Evolutionary conservation across 1,139 yeast genomes (phyloP).

Genomic region (Scheffersomyces cryptocercus): DNA sequence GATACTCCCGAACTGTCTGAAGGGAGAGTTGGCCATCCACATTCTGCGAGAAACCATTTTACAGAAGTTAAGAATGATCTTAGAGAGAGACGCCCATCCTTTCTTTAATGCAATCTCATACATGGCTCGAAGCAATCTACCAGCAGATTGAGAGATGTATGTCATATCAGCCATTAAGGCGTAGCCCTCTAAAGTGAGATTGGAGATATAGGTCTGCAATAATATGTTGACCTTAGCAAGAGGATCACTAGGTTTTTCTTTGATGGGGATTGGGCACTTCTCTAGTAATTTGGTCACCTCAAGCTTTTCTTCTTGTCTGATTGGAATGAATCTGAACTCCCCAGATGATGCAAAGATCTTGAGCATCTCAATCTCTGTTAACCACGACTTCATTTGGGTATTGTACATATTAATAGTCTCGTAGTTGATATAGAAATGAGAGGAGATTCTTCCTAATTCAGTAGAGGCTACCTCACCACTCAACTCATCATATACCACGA

Average conservation of each 20-base stretch:
- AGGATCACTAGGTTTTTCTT: conserved; percentile 70
- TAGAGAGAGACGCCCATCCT: conserved; percentile 71
- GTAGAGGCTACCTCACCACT: conserved; percentile 56
- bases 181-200: conserved; percentile 77
- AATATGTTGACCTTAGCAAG: conserved; percentile 78
- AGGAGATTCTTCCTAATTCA: conserved; percentile 81
- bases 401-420: conserved; percentile 68
- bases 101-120: conserved; percentile 73
- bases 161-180: conserved; percentile 94
- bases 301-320: conserved; percentile 82
- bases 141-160: conserved; percentile 91
- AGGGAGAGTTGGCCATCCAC: conserved; percentile 86
- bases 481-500: conserved; percentile 58
- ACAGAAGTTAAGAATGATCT: conserved; percentile 60
- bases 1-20: conserved; percentile 69
- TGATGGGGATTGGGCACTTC: conserved; percentile 83
- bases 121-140: conserved; percentile 82
- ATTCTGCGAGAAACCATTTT: conserved; percentile 79
- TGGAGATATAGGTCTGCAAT: conserved; percentile 81
- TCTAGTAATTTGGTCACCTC: conserved; percentile 73
- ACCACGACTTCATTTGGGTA: conserved; percentile 61
- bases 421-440: conserved; percentile 81
- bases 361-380: conserved; percentile 72
- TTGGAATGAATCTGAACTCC: conserved; percentile 82
- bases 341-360: conserved; percentile 77